These are phyloP conservation scores for Boletellus ananiceps DNA, from an alignment of 768 basidiomycete genomes.

Conservation along the genomic window DNA sequence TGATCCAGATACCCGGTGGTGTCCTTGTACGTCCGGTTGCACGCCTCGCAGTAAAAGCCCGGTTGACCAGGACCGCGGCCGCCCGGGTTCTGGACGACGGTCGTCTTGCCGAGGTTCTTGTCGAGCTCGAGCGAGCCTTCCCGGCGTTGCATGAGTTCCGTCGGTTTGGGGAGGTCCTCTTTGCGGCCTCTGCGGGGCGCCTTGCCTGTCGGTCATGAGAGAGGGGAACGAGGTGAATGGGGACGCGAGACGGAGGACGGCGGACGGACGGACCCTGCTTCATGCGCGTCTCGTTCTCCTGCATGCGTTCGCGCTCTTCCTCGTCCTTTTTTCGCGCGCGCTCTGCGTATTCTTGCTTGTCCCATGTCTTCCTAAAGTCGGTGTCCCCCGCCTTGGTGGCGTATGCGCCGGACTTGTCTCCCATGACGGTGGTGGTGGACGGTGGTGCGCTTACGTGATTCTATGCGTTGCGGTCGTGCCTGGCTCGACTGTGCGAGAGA, in stretches of 20 bases:
- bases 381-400: conserved; percentile 49
- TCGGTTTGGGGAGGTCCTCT: conserved; percentile 88
- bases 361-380: conserved; percentile 88
- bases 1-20: conserved; percentile 93
- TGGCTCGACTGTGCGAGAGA: no score
- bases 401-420: conserved; percentile 34
- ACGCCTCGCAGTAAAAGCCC: conserved; percentile 91
- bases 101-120: conserved; percentile 92
- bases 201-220: conserved; percentile 54
- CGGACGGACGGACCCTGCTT: conserved; percentile 61
- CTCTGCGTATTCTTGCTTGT: conserved; percentile 88
- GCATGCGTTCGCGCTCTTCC: conserved; percentile 77
- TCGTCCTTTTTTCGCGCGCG: conserved; percentile 76
- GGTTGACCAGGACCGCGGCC: conserved; percentile 86
- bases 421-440: conserved; percentile 13
- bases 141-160: conserved; percentile 87
- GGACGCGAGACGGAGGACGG: neutral
- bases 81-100: conserved; percentile 84
- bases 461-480: no score
- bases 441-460: conserved; percentile 5
- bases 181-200: conserved; percentile 59
- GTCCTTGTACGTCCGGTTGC: conserved; percentile 90
- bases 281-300: conserved; percentile 79
- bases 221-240: neutral
- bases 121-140: conserved; percentile 83